Conservation (phyloP, 1,139 yeast species). For the Yamadazyma triangularis region DNA sequence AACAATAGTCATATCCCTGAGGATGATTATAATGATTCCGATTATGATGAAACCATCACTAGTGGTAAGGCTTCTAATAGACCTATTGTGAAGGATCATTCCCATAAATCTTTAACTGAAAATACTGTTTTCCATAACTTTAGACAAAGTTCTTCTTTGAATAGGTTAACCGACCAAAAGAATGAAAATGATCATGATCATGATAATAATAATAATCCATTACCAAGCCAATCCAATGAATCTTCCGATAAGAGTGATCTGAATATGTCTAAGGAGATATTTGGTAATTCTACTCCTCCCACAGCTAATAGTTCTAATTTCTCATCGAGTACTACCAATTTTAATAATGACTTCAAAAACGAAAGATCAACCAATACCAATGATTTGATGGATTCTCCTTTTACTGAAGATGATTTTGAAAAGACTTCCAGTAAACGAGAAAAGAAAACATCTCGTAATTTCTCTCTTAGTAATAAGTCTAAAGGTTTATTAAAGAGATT, state of each 20-base stretch:
- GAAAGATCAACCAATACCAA: neutral
- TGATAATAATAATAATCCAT: too few relatives aligned
- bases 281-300: slow-evolving; percentile 17
- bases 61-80: slow-evolving; percentile 18
- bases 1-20: slow-evolving; percentile 8
- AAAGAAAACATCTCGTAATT: slow-evolving; percentile 11
- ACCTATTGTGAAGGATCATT: slow-evolving; percentile 12
- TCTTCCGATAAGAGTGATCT: slow-evolving; percentile 16
- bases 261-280: slow-evolving; percentile 10
- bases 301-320: slow-evolving; percentile 22
- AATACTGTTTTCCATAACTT: slow-evolving; percentile 43
- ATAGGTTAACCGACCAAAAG: neutral
- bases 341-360: neutral
- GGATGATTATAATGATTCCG: slow-evolving; percentile 8
- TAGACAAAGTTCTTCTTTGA: slow-evolving; percentile 12
- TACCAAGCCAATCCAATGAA: slow-evolving; percentile 5
- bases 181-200: neutral
- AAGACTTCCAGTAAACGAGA: slow-evolving; percentile 12
- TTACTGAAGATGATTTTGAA: slow-evolving; percentile 3
- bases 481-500: slow-evolving; percentile 32
- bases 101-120: slow-evolving; percentile 29
- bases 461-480: slow-evolving; percentile 25
- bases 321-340: slow-evolving; percentile 14
- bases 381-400: slow-evolving; percentile 4
- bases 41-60: slow-evolving; percentile 10